Evolutionary conservation across 2,329 filamentous ascomycete genomes (phyloP), one percentile per base, ranked within the genome.

Genomic region (Paraconiothyrium brasiliense): DNA sequence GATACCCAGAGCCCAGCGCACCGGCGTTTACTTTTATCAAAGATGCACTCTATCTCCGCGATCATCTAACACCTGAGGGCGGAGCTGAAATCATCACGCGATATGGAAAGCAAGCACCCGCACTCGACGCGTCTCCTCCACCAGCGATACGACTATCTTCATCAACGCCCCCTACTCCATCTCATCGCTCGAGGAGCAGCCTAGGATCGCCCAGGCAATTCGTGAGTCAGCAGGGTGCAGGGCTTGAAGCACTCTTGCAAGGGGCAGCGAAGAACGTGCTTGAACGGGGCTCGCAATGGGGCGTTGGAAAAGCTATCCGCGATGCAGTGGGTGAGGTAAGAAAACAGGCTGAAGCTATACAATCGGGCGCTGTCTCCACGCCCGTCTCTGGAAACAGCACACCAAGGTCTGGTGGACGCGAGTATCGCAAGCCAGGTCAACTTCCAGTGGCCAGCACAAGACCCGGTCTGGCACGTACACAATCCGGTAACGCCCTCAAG

Each of bases 21-120:
- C 87, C 88, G 0, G 90, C 94, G 16, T 87, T 91, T 67, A 92
- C 89, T 0, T 92, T 98, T 69, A 91, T 97, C 50, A 87, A 92
- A 60, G 95, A 99, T 78, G 95, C 93, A 0, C 77, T 95, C 2
- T 92, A 90, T 71, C 83, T 96, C 2, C 84, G 84, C 47, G 83
- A 88, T 44, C 89, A 94, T 71, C 84, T 91, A 37, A 85, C 85
- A 60, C 72, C 82, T 1, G 80, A 85, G 14, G 90, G 90, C 5
- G 91, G 90, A 11, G 83, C 85, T 22, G 81, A 85, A 9, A 83
- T 94, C 20, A 89, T 94, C 24, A 80, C 84, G 64, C 92, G 92
- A 66, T 92, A 94, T 74, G 91, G 90, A 1, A 80, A 80, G 27
- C 75, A 78, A 67, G 77, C 79, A 22, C 72, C 81, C 6, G 62